Evolutionary conservation across 495 filamentous ascomycete species (phyloP), one percentile per base, ranked within the genome.

Genomic region (Cryomyces minteri): DNA sequence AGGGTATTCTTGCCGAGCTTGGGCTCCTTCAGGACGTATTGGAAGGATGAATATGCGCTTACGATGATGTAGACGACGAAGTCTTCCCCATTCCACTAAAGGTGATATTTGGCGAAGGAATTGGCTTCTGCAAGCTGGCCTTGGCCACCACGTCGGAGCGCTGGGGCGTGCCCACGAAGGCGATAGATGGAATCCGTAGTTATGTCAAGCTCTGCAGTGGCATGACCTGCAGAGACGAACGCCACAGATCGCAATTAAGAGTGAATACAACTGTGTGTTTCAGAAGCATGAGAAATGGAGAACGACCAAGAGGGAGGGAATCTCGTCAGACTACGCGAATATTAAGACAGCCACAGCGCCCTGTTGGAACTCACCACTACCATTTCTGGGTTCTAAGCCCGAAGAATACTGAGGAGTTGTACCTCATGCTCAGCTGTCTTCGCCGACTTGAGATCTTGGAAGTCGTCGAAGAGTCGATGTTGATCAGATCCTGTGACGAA

Each of bases 11-110:
- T 65, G 12, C 47, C 49, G 7, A 55, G 55, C 4, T 48, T 51
- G 5, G 62, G 59, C 52, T 65, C 63, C 48, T 63, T 66, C 32
- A 69, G 51, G 6, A 69, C 53, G 46, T 67, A 69, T 38, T 69
- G 62, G 9, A 60, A 29, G 4, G 10, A 29, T 5, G 33, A 7
- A 7, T 46, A 47, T 2, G 52, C 57, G 4, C 50, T 51, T 1
- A 41, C 10, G n/a, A 67, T 53, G 6, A 49, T 53, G 40, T 67
- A 69, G 9, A 69, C 47, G 25, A 69, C 57, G 49, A 65, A 69
- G 44, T 63, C 55, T 43, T 66, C 55, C 7, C 46, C 40, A 30
- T 48, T 54, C 66, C 64, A 69, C 28, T 48, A 48, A 41, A 64
- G 67, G 29, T 57, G 50, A 43, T 61, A 68, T 32, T 63, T 61